Base-by-base conservation (phyloP, 306 rosid species). In the Spatholobus suberectus region DNA sequence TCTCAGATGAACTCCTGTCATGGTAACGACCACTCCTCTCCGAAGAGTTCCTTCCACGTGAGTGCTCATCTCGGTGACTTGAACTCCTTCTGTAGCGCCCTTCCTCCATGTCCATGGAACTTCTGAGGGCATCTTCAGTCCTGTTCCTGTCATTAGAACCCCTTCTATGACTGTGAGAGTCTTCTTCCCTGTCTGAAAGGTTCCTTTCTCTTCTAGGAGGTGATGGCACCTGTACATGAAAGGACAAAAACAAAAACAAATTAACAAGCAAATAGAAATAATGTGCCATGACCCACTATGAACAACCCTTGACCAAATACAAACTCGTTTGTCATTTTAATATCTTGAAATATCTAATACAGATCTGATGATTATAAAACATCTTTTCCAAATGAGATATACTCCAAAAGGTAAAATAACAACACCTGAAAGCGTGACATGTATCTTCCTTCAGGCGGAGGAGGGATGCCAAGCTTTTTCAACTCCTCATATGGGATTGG, bases 391-490 rank as follows among this genome's bases (percentile, higher is more conserved):
- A n/a, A n/a, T n/a, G n/a, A n/a, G n/a, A n/a, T n/a, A n/a, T n/a
- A n/a, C n/a, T n/a, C n/a, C n/a, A n/a, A n/a, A n/a, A n/a, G n/a
- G n/a, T n/a, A n/a, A n/a, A n/a, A n/a, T n/a, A n/a, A n/a, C n/a
- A 63, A 23, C 49, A 91, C 98, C 98, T 92, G 91, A 85, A 86
- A 85, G 78, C 96, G 93, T 51, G 98, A 85, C 95, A 89, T 81
- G 89, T 93, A 95, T 79, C 87, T 86, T 84, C 98, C 98, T 87
- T 95, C 98, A 0, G 95, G 98, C 35, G 97, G 97, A 78, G 94
- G 96, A 73, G 95, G 94, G 49, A 95, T 92, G 63, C 99, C 97
- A 41, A 93, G 96, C 88, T 90, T 90, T 88, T 89, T 81, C 88
- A 95, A 81, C 34, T 92, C 94, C 46, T 87, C 93, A 29, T 88